Conservation (phyloP, 768 basidiomycete genomes). For the Mycena belliarum region DNA sequence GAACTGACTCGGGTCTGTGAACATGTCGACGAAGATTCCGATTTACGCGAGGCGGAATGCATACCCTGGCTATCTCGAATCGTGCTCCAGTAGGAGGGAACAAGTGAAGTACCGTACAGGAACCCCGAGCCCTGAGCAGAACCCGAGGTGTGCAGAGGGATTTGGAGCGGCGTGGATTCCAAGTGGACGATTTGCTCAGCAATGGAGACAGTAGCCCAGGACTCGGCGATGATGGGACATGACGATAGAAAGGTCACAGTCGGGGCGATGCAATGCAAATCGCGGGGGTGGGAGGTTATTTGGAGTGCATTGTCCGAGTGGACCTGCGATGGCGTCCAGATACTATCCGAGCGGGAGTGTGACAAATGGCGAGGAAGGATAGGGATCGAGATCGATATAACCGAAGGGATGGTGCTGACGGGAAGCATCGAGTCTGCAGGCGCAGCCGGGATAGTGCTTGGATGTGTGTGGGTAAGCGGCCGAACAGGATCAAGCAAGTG, state of each 20-base stretch:
- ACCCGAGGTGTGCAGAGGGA: neutral
- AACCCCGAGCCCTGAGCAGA: neutral
- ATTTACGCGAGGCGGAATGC: neutral
- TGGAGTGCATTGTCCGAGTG: neutral
- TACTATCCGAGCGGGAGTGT: no score
- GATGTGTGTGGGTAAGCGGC: neutral
- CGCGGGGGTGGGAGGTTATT: neutral
- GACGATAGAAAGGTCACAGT: neutral
- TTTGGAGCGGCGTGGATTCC: neutral
- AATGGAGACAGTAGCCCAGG: neutral
- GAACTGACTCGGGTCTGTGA: constrained; percentile 1
- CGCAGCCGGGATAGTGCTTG: neutral
- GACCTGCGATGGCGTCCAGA: no score
- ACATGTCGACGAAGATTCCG: neutral
- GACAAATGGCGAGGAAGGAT: neutral
- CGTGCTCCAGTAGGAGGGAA: neutral
- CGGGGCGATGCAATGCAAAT: neutral
- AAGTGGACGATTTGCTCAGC: neutral
- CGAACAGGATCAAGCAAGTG: neutral
- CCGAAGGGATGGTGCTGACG: neutral
- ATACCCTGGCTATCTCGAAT: neutral
- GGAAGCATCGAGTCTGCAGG: no score
- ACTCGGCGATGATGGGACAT: neutral
- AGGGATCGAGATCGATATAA: neutral
- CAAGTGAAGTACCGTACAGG: neutral